Conservation (phyloP, 441 rosid genomes). For the Bocquillonia castaneifolia region DNA sequence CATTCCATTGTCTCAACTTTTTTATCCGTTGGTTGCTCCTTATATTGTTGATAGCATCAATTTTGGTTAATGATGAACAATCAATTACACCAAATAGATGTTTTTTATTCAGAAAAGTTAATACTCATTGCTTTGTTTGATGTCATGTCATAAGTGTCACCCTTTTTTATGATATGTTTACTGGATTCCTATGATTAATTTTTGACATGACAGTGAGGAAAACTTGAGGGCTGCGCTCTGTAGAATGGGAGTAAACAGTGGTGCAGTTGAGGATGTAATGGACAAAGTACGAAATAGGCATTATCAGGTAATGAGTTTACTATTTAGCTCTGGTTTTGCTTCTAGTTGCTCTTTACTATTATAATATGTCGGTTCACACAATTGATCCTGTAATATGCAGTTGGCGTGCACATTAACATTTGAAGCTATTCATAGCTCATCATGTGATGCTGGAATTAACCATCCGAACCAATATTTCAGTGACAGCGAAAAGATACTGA, state of each 20-base stretch:
- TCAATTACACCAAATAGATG: no score
- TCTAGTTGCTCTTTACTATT: not conserved
- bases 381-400: conserved; percentile 36
- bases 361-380: not conserved
- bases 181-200: not conserved
- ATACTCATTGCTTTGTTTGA: no score
- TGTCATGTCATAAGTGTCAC: not conserved
- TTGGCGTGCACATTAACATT: conserved; percentile 90
- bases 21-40: no score
- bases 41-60: no score
- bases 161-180: conserved; percentile 14
- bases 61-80: no score
- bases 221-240: conserved; percentile 78
- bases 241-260: conserved; percentile 70
- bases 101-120: no score
- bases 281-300: conserved; percentile 77
- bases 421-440: conserved; percentile 69
- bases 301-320: conserved; percentile 58
- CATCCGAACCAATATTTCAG: conserved; percentile 84
- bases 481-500: conserved; percentile 59
- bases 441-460: conserved; percentile 81
- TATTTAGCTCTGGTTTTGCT: conserved; percentile 6
- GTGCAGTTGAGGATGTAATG: conserved; percentile 61
- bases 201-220: conserved; percentile 53
- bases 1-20: no score